phyloP scores from a whole-genome alignment of 176 grass and related monocot species.

The Chloris gayana region DNA sequence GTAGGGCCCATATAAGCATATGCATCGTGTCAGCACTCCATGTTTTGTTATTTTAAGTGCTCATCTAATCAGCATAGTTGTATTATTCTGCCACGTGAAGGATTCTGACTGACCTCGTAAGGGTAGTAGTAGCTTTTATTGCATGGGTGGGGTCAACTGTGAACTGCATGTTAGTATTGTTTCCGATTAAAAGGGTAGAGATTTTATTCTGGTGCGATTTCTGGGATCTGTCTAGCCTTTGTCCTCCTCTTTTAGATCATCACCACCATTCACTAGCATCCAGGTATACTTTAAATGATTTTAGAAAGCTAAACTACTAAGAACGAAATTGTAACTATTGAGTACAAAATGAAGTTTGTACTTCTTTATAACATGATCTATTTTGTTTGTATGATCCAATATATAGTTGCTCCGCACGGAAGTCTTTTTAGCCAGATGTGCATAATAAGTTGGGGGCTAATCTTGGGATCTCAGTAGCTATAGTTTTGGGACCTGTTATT shows the following conservation, averaged over 20 bases:
- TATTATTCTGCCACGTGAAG: constrained; percentile 38
- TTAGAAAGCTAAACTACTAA: background rate
- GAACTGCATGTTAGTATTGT: background rate
- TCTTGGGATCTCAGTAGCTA: background rate
- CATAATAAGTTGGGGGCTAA: background rate
- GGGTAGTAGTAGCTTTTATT: background rate
- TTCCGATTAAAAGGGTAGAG: constrained; percentile 18
- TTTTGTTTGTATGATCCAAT: background rate
- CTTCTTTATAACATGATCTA: background rate
- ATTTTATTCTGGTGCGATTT: constrained; percentile 24
- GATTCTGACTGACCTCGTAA: constrained; percentile 15
- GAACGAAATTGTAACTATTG: background rate
- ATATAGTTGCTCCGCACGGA: constrained; percentile 2
- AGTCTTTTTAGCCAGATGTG: background rate
- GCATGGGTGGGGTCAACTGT: constrained; percentile 24
- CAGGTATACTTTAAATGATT: background rate
- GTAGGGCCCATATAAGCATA: constrained; percentile 9
- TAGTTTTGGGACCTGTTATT: background rate
- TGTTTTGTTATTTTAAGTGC: constrained; percentile 23
- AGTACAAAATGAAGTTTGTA: background rate
- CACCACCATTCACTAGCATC: background rate
- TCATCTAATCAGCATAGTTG: constrained; percentile 46
- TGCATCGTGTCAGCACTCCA: constrained; percentile 41
- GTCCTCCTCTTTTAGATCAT: background rate
- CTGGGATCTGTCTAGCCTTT: constrained; percentile 26